These are phyloP conservation scores for Cytidiella melzeri DNA, from an alignment of 768 basidiomycete genomes.

Conservation along the genomic window DNA sequence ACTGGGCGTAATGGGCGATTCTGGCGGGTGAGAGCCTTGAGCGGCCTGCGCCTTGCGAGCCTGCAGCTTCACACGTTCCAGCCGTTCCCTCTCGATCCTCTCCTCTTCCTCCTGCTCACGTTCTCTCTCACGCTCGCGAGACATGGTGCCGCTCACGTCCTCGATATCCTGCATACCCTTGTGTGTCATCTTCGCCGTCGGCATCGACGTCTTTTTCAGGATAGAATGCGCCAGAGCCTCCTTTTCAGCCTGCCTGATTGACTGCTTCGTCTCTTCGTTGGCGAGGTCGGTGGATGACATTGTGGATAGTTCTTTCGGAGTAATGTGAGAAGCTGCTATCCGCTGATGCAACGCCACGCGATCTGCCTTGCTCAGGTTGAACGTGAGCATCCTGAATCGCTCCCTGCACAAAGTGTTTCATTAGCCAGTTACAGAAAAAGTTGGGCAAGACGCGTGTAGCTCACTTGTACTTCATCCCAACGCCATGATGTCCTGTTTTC, in stretches of 20 bases:
- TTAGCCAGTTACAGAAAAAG: neutral
- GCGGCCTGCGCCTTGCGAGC: slow-evolving; percentile 33
- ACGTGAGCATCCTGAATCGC: slow-evolving; percentile 85
- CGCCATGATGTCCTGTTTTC: slow-evolving; percentile 54
- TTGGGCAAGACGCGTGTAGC: slow-evolving; percentile 25
- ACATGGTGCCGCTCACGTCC: slow-evolving; percentile 47
- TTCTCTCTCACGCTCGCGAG: slow-evolving; percentile 51
- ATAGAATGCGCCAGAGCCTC: slow-evolving; percentile 85
- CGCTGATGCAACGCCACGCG: slow-evolving; percentile 74
- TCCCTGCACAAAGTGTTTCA: slow-evolving; percentile 42
- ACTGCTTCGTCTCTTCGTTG: slow-evolving; percentile 78
- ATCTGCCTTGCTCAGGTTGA: slow-evolving; percentile 81
- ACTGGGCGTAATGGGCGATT: slow-evolving; percentile 46
- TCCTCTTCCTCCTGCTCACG: slow-evolving; percentile 50
- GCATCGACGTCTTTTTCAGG: slow-evolving; percentile 56
- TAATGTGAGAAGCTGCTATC: slow-evolving; percentile 61
- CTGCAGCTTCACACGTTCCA: slow-evolving; percentile 46
- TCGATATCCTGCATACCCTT: slow-evolving; percentile 92
- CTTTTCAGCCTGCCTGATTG: slow-evolving; percentile 76
- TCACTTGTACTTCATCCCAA: slow-evolving; percentile 79
- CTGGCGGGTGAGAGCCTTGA: slow-evolving; percentile 58
- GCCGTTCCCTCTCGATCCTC: slow-evolving; percentile 61
- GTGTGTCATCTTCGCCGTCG: slow-evolving; percentile 83
- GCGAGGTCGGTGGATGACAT: slow-evolving; percentile 90
- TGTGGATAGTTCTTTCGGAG: slow-evolving; percentile 66